Evolutionary conservation across 1,284 basidiomycete species (phyloP).

Genomic region (Mycena sp.): DNA sequence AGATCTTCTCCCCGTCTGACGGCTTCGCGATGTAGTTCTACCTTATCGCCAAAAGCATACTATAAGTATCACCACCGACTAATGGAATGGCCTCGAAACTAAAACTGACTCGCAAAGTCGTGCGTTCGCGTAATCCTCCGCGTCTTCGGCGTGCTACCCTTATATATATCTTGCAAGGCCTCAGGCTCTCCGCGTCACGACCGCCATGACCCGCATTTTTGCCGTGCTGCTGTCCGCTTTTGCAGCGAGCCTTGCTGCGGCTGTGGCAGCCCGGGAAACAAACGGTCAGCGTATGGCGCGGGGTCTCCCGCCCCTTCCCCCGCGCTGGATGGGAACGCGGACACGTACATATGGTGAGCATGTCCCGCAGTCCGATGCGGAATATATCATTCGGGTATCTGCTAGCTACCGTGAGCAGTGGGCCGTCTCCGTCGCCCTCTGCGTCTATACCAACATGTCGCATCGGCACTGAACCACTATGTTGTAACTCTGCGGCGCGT

Average conservation of each 20-base stretch:
- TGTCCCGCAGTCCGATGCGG: slow-evolving; percentile 43
- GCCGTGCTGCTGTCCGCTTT: slow-evolving; percentile 46
- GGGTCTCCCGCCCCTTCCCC: slow-evolving; percentile 51
- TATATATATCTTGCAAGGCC: background rate
- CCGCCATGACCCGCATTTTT: slow-evolving; percentile 55
- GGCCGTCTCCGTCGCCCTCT: slow-evolving; percentile 8
- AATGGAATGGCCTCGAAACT: slow-evolving; percentile 18
- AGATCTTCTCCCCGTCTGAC: background rate
- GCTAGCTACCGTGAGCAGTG: background rate
- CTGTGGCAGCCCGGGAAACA: slow-evolving; percentile 47
- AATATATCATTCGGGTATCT: background rate
- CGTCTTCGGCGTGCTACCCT: slow-evolving; percentile 11
- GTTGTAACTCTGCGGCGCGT: slow-evolving; percentile 47
- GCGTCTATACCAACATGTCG: background rate
- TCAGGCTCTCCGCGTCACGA: slow-evolving; percentile 32
- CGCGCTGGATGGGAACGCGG: slow-evolving; percentile 34
- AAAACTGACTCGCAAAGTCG: slow-evolving; percentile 5
- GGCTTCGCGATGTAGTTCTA: background rate
- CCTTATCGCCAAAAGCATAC: background rate
- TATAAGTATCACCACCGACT: background rate
- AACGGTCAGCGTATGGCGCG: slow-evolving; percentile 62
- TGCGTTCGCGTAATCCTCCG: slow-evolving; percentile 13
- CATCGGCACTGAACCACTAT: slow-evolving; percentile 50
- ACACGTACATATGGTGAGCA: slow-evolving; percentile 32
- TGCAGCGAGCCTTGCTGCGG: slow-evolving; percentile 26